Conservation (phyloP, 352 stramenopile species). For the Pythium vanterpoolii region DNA sequence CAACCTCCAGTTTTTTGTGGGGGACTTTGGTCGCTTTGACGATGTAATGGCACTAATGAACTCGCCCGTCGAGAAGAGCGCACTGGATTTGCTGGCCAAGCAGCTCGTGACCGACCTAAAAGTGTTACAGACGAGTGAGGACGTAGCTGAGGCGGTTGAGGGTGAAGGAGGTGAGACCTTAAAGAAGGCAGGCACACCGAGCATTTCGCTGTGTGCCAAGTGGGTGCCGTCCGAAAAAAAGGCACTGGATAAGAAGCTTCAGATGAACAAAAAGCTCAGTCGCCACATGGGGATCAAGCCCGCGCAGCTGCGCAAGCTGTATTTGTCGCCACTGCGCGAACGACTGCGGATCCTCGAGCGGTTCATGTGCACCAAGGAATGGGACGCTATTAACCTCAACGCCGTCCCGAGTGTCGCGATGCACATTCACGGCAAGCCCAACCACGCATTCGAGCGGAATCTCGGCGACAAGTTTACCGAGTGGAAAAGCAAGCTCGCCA, state of each 20-base stretch:
- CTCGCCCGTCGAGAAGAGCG: slow-evolving; percentile 33
- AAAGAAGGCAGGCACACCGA: not conserved
- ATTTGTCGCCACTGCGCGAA: slow-evolving; percentile 39
- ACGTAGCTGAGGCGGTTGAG: not conserved
- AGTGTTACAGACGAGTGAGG: slow-evolving; percentile 12
- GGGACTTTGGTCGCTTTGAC: slow-evolving; percentile 49
- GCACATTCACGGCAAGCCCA: slow-evolving; percentile 41
- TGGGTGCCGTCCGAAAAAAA: slow-evolving; percentile 63
- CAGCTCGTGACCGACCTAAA: slow-evolving; percentile 35
- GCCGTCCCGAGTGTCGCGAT: slow-evolving; percentile 43
- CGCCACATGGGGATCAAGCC: slow-evolving; percentile 39
- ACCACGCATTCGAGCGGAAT: slow-evolving; percentile 38
- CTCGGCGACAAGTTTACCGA: slow-evolving; percentile 31
- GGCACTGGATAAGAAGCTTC: slow-evolving; percentile 41
- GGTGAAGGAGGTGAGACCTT: not conserved
- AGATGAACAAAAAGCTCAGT: slow-evolving; percentile 50
- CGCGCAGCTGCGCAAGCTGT: slow-evolving; percentile 41
- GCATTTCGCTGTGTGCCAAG: slow-evolving; percentile 49
- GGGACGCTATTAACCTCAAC: slow-evolving; percentile 40
- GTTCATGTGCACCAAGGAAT: slow-evolving; percentile 47
- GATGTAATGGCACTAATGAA: slow-evolving; percentile 42
- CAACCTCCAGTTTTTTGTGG: slow-evolving; percentile 44
- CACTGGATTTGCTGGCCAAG: slow-evolving; percentile 33
- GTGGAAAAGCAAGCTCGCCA: slow-evolving; percentile 31
- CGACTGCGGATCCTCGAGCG: slow-evolving; percentile 41